A percentile compares a stretch with the other conserved stretches of the same genome.
phyloP scores from a whole-genome alignment of 176 grass and related monocot genomes.

The Stipa capillata region DNA sequence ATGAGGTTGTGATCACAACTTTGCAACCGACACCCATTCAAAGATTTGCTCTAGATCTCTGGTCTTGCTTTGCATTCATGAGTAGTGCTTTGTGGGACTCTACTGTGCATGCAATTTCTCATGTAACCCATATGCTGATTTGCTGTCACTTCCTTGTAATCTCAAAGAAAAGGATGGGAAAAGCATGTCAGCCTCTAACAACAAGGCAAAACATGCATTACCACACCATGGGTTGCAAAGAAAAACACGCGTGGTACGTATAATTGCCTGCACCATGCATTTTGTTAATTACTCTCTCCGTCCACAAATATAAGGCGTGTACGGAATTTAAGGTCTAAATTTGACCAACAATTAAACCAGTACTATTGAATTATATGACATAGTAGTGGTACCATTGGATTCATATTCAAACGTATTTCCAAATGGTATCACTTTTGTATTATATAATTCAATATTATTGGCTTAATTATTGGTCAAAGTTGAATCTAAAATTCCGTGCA shows the following conservation, averaged over 20 bases:
- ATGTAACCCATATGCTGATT: slow-evolving; percentile 5
- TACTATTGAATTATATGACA: no score
- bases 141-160: slow-evolving; percentile 15
- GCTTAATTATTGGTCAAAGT: no score
- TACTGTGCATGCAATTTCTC: background rate
- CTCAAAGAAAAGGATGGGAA: slow-evolving; percentile 6
- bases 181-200: slow-evolving; percentile 12
- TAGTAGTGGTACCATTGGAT: no score
- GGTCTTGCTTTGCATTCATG: slow-evolving; percentile 18
- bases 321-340: no score
- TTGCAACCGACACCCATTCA: slow-evolving; percentile 28
- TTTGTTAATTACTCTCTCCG: slow-evolving; percentile 16
- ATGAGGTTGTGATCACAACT: slow-evolving; percentile 22
- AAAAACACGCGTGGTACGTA: background rate
- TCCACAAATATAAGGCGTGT: no score
- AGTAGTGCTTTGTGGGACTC: background rate
- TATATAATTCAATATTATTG: no score
- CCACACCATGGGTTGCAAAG: no score
- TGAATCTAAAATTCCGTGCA: no score
- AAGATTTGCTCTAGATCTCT: slow-evolving; percentile 15
- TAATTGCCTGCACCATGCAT: background rate
- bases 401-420: no score
- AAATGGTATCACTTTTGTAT: no score
- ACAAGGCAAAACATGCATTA: slow-evolving; percentile 1
- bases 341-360: no score